Percentiles rank a stretch among this genome's conserved stretches.
Evolutionary conservation across 2,329 filamentous ascomycete species (phyloP).

Genomic region (Trichoderma pleuroti): DNA sequence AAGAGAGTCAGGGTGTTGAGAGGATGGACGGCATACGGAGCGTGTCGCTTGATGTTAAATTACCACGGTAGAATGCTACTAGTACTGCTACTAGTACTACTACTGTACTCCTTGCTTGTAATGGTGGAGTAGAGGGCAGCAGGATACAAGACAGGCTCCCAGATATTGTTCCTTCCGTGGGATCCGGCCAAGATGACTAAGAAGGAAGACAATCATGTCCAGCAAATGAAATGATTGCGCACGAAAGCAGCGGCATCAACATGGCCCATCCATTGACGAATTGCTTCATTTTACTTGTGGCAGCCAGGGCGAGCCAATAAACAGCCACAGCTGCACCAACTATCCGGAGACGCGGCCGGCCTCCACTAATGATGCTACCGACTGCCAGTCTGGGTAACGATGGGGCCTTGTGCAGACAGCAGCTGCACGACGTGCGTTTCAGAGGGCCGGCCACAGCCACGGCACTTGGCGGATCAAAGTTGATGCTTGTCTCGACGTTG

Average conservation of each 20-base stretch:
- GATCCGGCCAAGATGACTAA: background rate
- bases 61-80: too few species aligned
- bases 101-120: background rate
- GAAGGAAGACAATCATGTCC: background rate
- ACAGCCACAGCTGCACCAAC: background rate
- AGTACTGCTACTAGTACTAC: too few species aligned
- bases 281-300: background rate
- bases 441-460: background rate
- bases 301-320: background rate
- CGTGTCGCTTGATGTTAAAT: background rate
- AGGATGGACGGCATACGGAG: background rate
- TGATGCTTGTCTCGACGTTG: background rate
- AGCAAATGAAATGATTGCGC: background rate
- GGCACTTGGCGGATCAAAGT: background rate
- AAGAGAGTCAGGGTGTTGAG: background rate
- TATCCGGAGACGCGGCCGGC: background rate
- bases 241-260: background rate
- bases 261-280: background rate
- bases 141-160: background rate
- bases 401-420: slow-evolving; percentile 6
- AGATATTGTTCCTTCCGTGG: background rate
- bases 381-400: background rate
- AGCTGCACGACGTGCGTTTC: slow-evolving; percentile 17
- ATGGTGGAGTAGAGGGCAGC: background rate
- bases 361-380: background rate